These are phyloP conservation scores for Cercospora janseana DNA, from an alignment of 2,329 filamentous ascomycete species.

Conservation along the genomic window DNA sequence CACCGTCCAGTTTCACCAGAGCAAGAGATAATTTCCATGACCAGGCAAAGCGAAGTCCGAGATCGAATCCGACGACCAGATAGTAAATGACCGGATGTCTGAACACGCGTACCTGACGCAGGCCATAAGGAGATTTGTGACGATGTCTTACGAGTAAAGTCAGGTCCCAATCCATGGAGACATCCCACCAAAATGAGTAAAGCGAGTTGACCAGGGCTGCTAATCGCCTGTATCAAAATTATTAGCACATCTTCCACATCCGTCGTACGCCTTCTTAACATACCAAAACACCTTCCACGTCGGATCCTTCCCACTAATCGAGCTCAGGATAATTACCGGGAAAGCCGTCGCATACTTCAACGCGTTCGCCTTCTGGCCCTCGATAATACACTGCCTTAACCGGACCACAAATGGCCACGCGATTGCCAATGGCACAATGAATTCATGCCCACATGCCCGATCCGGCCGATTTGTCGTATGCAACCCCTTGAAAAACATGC, in stretches of 20 bases:
- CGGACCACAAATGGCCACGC: conserved; percentile 81
- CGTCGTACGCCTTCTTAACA: not conserved
- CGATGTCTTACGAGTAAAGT: conserved; percentile 67
- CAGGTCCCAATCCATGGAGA: conserved; percentile 94
- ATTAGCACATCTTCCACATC: not conserved
- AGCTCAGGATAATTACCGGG: conserved; percentile 73
- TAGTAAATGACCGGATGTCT: conserved; percentile 76
- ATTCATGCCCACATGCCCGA: conserved; percentile 73
- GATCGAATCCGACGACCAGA: conserved; percentile 71
- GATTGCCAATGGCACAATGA: conserved; percentile 81
- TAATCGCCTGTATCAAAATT: conserved; percentile 24
- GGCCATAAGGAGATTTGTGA: conserved; percentile 69
- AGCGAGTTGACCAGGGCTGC: conserved; percentile 68
- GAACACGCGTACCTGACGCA: conserved; percentile 73
- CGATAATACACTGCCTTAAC: conserved; percentile 85
- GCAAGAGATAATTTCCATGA: conserved; percentile 79
- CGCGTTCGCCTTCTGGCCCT: conserved; percentile 83
- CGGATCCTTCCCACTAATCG: conserved; percentile 23
- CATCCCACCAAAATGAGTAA: conserved; percentile 99
- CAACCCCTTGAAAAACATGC: conserved; percentile 74
- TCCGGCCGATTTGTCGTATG: conserved; percentile 79
- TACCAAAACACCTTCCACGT: conserved; percentile 26
- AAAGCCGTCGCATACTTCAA: conserved; percentile 93
- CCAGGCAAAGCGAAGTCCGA: conserved; percentile 86
- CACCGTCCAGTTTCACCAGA: conserved; percentile 78